Evolutionary conservation across 2,329 filamentous ascomycete genomes (phyloP).

Genomic region (Chalara sp.): DNA sequence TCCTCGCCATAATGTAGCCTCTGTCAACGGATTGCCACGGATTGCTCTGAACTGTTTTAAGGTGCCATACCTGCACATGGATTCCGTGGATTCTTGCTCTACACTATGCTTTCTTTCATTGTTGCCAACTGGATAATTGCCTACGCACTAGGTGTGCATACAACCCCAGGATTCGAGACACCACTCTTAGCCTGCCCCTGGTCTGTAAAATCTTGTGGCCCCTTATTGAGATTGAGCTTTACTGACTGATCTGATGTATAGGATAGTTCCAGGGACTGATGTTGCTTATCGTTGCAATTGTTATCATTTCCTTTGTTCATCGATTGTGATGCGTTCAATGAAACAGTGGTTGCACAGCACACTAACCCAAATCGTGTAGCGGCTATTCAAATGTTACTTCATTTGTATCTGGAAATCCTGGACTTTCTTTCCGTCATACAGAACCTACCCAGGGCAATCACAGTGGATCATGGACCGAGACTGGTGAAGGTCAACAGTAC

Average conservation of each 20-base stretch:
- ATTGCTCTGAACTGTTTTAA: not conserved
- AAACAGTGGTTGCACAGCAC: slow-evolving; percentile 23
- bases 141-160: not conserved
- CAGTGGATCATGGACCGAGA: slow-evolving; percentile 25
- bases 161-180: too few relatives aligned
- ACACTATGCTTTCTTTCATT: not conserved
- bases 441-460: slow-evolving; percentile 25
- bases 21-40: slow-evolving; percentile 1
- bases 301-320: slow-evolving; percentile 6
- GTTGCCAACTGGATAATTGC: not conserved
- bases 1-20: not conserved
- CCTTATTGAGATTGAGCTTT: not conserved
- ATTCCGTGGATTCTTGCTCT: not conserved
- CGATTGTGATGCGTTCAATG: slow-evolving; percentile 8
- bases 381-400: slow-evolving; percentile 17
- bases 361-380: slow-evolving; percentile 28
- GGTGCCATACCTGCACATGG: not conserved
- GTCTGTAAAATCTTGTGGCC: slow-evolving; percentile 14
- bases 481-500: slow-evolving; percentile 28
- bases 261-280: slow-evolving; percentile 6
- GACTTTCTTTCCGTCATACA: slow-evolving; percentile 27
- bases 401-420: slow-evolving; percentile 19
- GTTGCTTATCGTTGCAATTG: slow-evolving; percentile 11
- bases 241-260: slow-evolving; percentile 15
- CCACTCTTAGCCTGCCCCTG: slow-evolving; percentile 1